These are phyloP conservation scores for Trichoderma arundinaceum DNA, from an alignment of 2,329 filamentous ascomycete genomes.

Conservation along the genomic window DNA sequence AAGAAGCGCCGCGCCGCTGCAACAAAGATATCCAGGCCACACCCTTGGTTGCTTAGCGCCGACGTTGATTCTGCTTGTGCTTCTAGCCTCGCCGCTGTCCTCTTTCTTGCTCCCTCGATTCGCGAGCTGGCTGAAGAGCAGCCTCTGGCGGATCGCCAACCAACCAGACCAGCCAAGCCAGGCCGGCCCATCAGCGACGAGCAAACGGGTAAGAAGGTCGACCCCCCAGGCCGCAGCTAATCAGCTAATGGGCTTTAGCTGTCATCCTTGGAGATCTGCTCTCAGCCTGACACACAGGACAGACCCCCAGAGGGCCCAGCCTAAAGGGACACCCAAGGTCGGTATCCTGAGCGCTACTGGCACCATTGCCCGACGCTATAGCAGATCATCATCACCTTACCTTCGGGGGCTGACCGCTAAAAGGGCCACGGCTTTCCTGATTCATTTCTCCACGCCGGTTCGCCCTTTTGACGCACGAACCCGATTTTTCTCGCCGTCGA, in stretches of 20 bases:
- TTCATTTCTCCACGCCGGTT: slow-evolving; percentile 24
- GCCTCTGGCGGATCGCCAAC: slow-evolving; percentile 8
- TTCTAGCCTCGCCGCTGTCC: slow-evolving; percentile 7
- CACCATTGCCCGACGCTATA: slow-evolving; percentile 32
- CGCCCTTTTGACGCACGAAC: slow-evolving; percentile 23
- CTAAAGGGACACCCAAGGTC: slow-evolving; percentile 6
- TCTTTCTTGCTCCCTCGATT: slow-evolving; percentile 16
- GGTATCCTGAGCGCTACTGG: slow-evolving; percentile 26
- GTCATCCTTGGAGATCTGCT: slow-evolving; percentile 19
- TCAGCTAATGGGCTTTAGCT: not conserved
- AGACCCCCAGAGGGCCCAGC: slow-evolving; percentile 3
- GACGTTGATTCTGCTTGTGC: slow-evolving; percentile 6
- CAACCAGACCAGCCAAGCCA: not conserved
- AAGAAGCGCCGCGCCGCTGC: not conserved
- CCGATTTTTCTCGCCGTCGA: slow-evolving; percentile 20
- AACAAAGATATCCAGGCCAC: not conserved
- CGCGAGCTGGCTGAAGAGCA: slow-evolving; percentile 20
- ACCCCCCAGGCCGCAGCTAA: slow-evolving; percentile 11
- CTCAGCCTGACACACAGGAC: slow-evolving; percentile 23
- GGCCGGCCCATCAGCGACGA: no score
- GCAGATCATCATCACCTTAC: slow-evolving; percentile 33
- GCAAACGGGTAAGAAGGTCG: not conserved
- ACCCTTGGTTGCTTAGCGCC: slow-evolving; percentile 4
- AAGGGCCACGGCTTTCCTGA: slow-evolving; percentile 28
- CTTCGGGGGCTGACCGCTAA: slow-evolving; percentile 32